A percentile compares a stretch with the other conserved stretches of the same genome.
These are phyloP conservation scores for Endogone sp. DNA, from an alignment of 192 early-diverging fungal species.

Conservation along the genomic window DNA sequence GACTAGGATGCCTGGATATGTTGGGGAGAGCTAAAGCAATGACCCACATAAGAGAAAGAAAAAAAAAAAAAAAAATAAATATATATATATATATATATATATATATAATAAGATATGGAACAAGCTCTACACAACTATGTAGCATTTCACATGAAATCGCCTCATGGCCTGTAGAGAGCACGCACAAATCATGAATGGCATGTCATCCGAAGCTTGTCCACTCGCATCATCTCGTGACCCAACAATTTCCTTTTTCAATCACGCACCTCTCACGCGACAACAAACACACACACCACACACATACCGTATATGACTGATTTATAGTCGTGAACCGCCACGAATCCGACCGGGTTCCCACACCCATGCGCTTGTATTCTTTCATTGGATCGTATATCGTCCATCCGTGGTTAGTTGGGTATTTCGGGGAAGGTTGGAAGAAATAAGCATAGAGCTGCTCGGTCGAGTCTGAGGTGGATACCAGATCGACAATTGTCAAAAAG, in stretches of 20 bases:
- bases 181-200: too few relatives aligned
- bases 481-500: neutral
- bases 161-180: too few relatives aligned
- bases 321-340: constrained; percentile 77
- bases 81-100: too few relatives aligned
- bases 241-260: neutral
- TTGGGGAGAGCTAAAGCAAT: constrained; percentile 67
- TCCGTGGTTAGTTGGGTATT: constrained; percentile 39
- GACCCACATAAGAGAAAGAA: neutral
- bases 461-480: constrained; percentile 54
- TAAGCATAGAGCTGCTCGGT: constrained; percentile 81
- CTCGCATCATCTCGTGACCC: too few relatives aligned
- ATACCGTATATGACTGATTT: constrained; percentile 74
- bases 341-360: constrained; percentile 57
- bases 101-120: too few relatives aligned
- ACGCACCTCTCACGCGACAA: neutral
- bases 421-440: constrained; percentile 45
- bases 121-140: too few relatives aligned
- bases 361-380: constrained; percentile 81
- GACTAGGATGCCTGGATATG: constrained; percentile 79
- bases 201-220: too few relatives aligned
- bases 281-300: neutral
- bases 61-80: constrained; percentile 11
- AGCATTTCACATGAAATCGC: too few relatives aligned
- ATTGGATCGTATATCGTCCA: constrained; percentile 77